phyloP scores from a whole-genome alignment of 805 yeast species.

The Deakozyma indianensis region DNA sequence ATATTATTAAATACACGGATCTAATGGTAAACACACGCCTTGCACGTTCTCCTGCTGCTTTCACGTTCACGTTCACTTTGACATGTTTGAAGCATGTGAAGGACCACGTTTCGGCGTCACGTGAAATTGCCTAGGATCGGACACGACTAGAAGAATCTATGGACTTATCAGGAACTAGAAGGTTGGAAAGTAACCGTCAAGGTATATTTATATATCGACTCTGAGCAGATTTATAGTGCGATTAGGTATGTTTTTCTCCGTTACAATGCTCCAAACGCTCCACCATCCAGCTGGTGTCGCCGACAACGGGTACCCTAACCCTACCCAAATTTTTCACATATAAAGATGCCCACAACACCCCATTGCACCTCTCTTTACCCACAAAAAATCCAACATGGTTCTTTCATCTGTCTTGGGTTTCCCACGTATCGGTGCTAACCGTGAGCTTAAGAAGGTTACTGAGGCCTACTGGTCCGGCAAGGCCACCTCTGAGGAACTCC shows the following conservation, averaged over 20 bases:
- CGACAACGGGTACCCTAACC: slow-evolving; percentile 1
- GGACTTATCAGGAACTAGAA: too few species aligned
- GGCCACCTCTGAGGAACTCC: slow-evolving; percentile 70
- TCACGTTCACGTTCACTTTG: background rate
- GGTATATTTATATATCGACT: too few species aligned
- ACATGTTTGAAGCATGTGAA: background rate
- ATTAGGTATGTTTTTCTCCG: too few species aligned
- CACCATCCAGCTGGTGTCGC: too few species aligned
- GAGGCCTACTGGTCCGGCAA: slow-evolving; percentile 99
- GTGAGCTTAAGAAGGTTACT: slow-evolving; percentile 97
- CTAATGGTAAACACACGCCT: too few species aligned
- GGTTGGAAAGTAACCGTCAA: too few species aligned
- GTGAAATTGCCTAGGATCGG: too few species aligned
- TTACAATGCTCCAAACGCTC: too few species aligned
- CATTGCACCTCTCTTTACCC: background rate
- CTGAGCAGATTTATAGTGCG: too few species aligned
- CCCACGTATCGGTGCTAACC: slow-evolving; percentile 99
- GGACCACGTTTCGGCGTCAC: background rate
- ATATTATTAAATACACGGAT: too few species aligned
- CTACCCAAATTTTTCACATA: slow-evolving; percentile 2
- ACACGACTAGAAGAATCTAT: too few species aligned
- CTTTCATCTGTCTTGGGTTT: slow-evolving; percentile 95
- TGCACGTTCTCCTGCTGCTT: background rate
- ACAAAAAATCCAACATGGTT: slow-evolving; percentile 51
- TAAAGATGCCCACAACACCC: slow-evolving; percentile 2